Evolutionary conservation across 306 rosid species (phyloP).

Genomic region (Calophaca sinica): DNA sequence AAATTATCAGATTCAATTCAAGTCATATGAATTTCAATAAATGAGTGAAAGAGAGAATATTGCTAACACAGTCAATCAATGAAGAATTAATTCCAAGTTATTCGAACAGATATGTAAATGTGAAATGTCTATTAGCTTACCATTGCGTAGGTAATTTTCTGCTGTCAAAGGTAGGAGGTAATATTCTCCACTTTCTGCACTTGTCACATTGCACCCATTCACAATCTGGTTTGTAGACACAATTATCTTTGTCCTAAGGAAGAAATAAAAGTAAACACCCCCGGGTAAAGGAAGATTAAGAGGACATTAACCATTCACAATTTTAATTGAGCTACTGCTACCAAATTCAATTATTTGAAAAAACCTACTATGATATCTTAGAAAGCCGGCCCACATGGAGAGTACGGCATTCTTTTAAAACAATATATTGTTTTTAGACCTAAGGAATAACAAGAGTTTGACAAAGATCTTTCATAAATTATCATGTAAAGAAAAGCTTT

Average conservation of each 20-base stretch:
- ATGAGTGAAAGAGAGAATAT: background rate
- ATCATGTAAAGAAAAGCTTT: slow-evolving; percentile 29
- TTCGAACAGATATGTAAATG: slow-evolving; percentile 27
- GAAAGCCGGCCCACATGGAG: slow-evolving; percentile 4
- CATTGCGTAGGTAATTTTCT: slow-evolving; percentile 51
- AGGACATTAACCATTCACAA: slow-evolving; percentile 26
- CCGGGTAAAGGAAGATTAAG: background rate
- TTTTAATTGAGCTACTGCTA: slow-evolving; percentile 12
- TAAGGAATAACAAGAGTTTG: slow-evolving; percentile 26
- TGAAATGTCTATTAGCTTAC: slow-evolving; percentile 43
- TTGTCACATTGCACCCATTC: slow-evolving; percentile 75
- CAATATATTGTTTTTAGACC: slow-evolving; percentile 14
- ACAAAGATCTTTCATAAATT: background rate
- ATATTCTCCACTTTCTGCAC: slow-evolving; percentile 70
- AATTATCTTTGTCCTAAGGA: slow-evolving; percentile 43
- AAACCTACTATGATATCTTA: background rate
- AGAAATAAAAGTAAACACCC: slow-evolving; percentile 7
- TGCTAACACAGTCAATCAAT: background rate
- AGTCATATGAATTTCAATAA: background rate
- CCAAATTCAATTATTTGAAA: slow-evolving; percentile 34
- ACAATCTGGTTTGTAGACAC: slow-evolving; percentile 57
- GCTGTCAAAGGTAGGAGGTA: slow-evolving; percentile 48
- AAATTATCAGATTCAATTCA: slow-evolving; percentile 6
- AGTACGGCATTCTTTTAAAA: slow-evolving; percentile 21
- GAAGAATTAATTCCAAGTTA: background rate